These are phyloP conservation scores for Epichloe baconii DNA, from an alignment of 2,329 filamentous ascomycete species.

Conservation along the genomic window DNA sequence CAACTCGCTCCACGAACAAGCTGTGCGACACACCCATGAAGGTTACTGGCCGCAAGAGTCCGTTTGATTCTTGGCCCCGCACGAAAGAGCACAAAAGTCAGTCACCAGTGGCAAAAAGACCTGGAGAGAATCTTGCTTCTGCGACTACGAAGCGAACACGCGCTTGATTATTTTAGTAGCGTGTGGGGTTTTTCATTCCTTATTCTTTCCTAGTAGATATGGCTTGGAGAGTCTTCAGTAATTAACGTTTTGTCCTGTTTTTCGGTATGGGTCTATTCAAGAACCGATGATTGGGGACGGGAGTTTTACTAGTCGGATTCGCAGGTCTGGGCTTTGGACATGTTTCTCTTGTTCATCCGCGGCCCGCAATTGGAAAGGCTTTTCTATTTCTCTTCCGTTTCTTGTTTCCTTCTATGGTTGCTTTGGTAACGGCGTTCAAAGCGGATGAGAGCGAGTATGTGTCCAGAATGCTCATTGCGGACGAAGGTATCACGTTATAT, in stretches of 20 bases:
- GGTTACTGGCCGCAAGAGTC: slow-evolving; percentile 30
- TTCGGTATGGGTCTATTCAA: neutral
- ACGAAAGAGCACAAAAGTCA: slow-evolving; percentile 42
- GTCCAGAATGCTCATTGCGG: slow-evolving; percentile 1
- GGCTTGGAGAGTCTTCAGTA: neutral
- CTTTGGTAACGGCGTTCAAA: slow-evolving; percentile 1
- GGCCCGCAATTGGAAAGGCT: neutral
- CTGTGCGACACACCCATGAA: slow-evolving; percentile 31
- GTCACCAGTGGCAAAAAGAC: slow-evolving; percentile 32
- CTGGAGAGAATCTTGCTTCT: slow-evolving; percentile 19
- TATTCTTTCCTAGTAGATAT: slow-evolving; percentile 1
- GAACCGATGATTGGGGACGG: neutral
- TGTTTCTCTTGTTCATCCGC: neutral
- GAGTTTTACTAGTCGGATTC: neutral
- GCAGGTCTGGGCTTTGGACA: slow-evolving; percentile 1
- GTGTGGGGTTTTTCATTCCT: neutral
- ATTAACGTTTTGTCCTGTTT: neutral
- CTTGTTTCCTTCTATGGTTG: neutral
- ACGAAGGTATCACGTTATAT: slow-evolving; percentile 3
- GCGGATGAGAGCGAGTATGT: slow-evolving; percentile 2
- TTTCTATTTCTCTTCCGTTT: neutral
- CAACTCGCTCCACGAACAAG: slow-evolving; percentile 44
- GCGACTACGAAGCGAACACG: slow-evolving; percentile 24
- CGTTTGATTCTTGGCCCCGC: slow-evolving; percentile 57
- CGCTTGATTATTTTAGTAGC: slow-evolving; percentile 10